phyloP scores from a whole-genome alignment of 2,329 filamentous ascomycete species.

The Neobulgaria alba region DNA sequence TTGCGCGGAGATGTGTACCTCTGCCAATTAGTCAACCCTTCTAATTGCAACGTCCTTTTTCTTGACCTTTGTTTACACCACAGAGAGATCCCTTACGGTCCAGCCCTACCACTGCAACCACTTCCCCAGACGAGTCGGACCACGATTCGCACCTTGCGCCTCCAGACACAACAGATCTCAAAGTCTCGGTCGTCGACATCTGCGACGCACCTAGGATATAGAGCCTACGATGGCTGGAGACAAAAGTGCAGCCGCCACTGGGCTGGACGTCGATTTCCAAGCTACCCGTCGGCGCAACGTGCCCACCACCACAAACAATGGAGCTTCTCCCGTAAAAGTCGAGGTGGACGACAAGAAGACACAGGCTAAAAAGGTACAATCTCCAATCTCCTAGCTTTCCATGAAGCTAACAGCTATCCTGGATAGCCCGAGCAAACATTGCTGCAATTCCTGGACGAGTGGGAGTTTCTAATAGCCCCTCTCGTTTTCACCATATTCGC shows the following conservation, averaged over 20 bases:
- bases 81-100: neutral
- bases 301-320: slow-evolving; percentile 32
- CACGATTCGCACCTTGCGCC: neutral
- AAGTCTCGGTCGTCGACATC: slow-evolving; percentile 2
- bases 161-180: neutral
- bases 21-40: slow-evolving; percentile 21
- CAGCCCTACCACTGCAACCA: too few species aligned
- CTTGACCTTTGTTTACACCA: slow-evolving; percentile 13
- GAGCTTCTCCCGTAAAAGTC: slow-evolving; percentile 28
- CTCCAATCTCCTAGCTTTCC: neutral
- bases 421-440: slow-evolving; percentile 43
- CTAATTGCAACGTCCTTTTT: slow-evolving; percentile 16
- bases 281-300: slow-evolving; percentile 48
- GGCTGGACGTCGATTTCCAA: slow-evolving; percentile 46
- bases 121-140: too few species aligned
- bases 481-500: slow-evolving; percentile 53
- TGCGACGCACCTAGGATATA: too few species aligned
- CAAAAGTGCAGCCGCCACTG: slow-evolving; percentile 49
- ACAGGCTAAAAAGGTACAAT: slow-evolving; percentile 44
- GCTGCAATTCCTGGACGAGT: slow-evolving; percentile 53
- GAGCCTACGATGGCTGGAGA: slow-evolving; percentile 34
- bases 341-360: slow-evolving; percentile 53
- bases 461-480: slow-evolving; percentile 54
- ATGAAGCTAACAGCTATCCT: slow-evolving; percentile 20
- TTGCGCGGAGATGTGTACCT: slow-evolving; percentile 23